Evolutionary conservation across 2,329 filamentous ascomycete genomes (phyloP).

Genomic region (Cladosporium colombiae): DNA sequence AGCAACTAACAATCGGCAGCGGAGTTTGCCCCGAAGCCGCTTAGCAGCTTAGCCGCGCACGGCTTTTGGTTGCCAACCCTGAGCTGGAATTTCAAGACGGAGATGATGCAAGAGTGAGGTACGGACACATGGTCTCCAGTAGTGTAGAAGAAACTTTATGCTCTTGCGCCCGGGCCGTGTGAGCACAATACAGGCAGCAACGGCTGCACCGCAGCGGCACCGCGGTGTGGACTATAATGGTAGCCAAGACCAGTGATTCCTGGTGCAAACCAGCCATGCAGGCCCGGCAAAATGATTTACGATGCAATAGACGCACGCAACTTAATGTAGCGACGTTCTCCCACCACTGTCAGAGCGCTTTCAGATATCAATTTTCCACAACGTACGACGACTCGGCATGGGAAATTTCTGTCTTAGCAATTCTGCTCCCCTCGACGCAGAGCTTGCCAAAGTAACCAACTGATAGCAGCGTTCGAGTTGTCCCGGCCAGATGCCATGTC

Average conservation of each 20-base stretch:
- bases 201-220: neutral
- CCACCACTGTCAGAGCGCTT: neutral
- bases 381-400: neutral
- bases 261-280: neutral
- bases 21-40: neutral
- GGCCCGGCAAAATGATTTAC: neutral
- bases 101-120: neutral
- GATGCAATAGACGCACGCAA: neutral
- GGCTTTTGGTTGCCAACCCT: neutral
- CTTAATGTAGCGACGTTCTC: neutral
- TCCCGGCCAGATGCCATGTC: neutral
- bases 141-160: neutral
- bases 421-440: neutral
- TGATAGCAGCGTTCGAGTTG: neutral
- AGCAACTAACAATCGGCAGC: neutral
- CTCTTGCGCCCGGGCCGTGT: neutral
- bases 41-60: neutral
- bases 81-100: neutral
- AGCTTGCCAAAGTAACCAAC: neutral
- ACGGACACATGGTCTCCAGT: neutral
- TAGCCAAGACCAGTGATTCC: neutral
- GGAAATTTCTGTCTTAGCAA: neutral
- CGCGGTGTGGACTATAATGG: neutral
- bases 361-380: neutral
- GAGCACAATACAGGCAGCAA: neutral